A percentile compares a stretch with the other conserved stretches of the same genome.
Evolutionary conservation across 495 filamentous ascomycete species (phyloP).

Genomic region (Aspergillus ellipticus): DNA sequence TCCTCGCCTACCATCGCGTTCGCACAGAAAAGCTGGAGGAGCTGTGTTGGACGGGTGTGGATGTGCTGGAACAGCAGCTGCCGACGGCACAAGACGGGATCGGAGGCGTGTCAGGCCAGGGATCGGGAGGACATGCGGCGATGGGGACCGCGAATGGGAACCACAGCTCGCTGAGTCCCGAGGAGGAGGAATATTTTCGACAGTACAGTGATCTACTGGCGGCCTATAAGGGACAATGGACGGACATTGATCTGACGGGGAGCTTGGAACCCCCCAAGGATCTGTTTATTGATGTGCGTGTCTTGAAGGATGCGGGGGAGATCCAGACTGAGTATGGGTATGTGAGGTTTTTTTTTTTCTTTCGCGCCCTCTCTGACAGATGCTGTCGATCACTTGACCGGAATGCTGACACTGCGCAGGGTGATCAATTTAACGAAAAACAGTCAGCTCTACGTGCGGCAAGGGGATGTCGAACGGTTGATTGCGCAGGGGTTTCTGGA

Average conservation of each 20-base stretch:
- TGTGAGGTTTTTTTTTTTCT: conserved; percentile 23
- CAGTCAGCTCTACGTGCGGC: conserved; percentile 94
- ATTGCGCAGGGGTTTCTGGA: conserved; percentile 98
- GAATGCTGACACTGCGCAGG: conserved; percentile 40
- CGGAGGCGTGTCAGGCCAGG: conserved; percentile 8
- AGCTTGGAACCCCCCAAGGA: conserved; percentile 91
- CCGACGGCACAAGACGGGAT: conserved; percentile 25
- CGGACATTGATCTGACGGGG: conserved; percentile 94
- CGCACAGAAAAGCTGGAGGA: conserved; percentile 89
- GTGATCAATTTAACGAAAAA: conserved; percentile 97
- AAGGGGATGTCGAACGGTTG: conserved; percentile 92
- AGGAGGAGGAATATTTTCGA: conserved; percentile 95
- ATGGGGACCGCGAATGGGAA: conserved; percentile 39
- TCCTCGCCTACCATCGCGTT: conserved; percentile 90
- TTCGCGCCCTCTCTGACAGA: conserved; percentile 3
- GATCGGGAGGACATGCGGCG: conserved; percentile 4
- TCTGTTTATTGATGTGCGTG: conserved; percentile 95
- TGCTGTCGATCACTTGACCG: background rate
- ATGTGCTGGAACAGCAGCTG: conserved; percentile 63
- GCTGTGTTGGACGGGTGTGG: conserved; percentile 86
- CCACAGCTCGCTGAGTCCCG: conserved; percentile 83
- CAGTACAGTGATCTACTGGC: conserved; percentile 89
- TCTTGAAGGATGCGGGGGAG: conserved; percentile 95
- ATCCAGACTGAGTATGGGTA: conserved; percentile 99
- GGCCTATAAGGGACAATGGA: conserved; percentile 98